Conservation (phyloP, 129 eudicot species). For the Tagetes erecta region DNA sequence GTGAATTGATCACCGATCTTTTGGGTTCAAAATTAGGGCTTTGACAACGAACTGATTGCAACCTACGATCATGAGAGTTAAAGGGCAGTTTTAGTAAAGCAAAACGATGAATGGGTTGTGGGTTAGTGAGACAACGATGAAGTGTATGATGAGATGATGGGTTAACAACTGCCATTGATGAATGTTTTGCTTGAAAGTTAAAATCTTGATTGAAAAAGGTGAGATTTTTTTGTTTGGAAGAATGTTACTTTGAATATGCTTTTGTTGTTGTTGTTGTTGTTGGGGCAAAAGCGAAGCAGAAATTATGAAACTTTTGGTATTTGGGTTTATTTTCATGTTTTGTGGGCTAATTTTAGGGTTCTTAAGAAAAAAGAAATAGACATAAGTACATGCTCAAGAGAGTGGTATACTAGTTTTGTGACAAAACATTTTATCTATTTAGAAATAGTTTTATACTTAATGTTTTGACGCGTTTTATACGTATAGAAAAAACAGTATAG, state of each 20-base stretch:
- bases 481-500: too few relatives aligned
- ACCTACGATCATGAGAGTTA: constrained; percentile 37
- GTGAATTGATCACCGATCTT: constrained; percentile 26
- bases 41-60: constrained; percentile 49
- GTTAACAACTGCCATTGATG: constrained; percentile 52
- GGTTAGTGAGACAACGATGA: constrained; percentile 8
- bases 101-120: constrained; percentile 35
- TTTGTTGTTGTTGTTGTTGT: constrained; percentile 8
- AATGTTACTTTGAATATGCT: constrained; percentile 20
- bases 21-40: constrained; percentile 46
- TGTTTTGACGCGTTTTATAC: too few relatives aligned
- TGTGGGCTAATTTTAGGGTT: background rate
- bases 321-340: background rate
- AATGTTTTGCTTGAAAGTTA: constrained; percentile 9
- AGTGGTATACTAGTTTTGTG: too few relatives aligned
- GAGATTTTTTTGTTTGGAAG: background rate
- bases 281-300: constrained; percentile 30
- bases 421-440: too few relatives aligned
- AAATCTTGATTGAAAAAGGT: constrained; percentile 11
- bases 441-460: too few relatives aligned
- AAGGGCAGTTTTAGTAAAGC: constrained; percentile 39
- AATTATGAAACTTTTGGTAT: background rate
- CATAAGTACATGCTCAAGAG: too few relatives aligned
- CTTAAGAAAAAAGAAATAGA: background rate
- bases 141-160: constrained; percentile 34